Percentiles rank a stretch among this genome's conserved stretches.
Evolutionary conservation across 192 early-diverging fungal species (phyloP).

Genomic region (Entomortierella lignicola): DNA sequence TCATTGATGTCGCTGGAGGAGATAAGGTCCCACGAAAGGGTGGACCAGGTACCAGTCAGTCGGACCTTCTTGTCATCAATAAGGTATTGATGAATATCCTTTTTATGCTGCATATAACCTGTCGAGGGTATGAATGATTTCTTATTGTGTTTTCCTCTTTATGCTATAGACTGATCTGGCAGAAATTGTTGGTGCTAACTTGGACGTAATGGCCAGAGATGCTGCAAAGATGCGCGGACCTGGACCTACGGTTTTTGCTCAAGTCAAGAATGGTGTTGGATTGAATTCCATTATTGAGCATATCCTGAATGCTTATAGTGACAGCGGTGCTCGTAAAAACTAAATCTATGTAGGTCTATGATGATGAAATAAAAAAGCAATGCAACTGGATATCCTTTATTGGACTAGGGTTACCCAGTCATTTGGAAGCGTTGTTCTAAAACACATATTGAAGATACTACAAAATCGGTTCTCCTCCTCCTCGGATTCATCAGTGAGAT

Average conservation of each 20-base stretch:
- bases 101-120: too few species aligned
- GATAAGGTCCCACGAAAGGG: conserved; percentile 98
- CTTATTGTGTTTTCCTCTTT: too few species aligned
- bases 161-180: conserved; percentile 83
- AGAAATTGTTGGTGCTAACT: conserved; percentile 88
- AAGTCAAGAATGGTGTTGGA: conserved; percentile 90
- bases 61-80: conserved; percentile 94
- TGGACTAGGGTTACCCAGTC: too few species aligned
- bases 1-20: conserved; percentile 97
- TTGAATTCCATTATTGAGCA: conserved; percentile 83
- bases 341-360: neutral
- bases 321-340: conserved; percentile 59
- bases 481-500: too few species aligned
- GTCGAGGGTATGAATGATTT: too few species aligned
- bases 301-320: conserved; percentile 73
- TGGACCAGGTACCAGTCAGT: conserved; percentile 97
- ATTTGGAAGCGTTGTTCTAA: too few species aligned
- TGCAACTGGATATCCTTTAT: too few species aligned
- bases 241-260: conserved; percentile 93
- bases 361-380: neutral
- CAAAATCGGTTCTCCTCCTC: too few species aligned
- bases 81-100: conserved; percentile 59
- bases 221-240: conserved; percentile 82
- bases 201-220: conserved; percentile 92
- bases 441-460: too few species aligned